Base-by-base conservation (phyloP, 768 basidiomycete genomes). In the Lactarius akahatsu region DNA sequence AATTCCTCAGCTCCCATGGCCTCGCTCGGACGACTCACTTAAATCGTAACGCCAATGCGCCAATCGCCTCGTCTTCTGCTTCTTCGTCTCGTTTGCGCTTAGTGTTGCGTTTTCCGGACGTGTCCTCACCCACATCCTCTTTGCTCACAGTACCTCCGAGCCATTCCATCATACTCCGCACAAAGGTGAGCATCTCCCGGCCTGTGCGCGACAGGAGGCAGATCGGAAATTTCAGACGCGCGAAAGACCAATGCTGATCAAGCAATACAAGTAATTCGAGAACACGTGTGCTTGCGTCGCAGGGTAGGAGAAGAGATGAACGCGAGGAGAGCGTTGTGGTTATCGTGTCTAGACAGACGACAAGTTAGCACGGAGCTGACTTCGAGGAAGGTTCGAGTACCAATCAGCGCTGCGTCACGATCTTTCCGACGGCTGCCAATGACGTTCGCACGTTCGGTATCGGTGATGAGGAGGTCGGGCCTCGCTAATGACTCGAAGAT, bases 81-180 rank as follows among this genome's bases (percentile, higher is more conserved):
- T 79, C 78, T 4, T 79, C 79, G n/a, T 78, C 75, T 43, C 79
- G 72, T 59, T 74, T 78, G 71, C 74, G 80, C 50, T 83, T 81
- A 45, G 83, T 81, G 23, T 81, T 81, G 56, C 66, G 66, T 57
- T 82, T 81, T 38, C 83, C 80, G 11, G 73, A 81, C 8, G 84
- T 86, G 36, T 91, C 90, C 74, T 91, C 92, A 2, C 92, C 90
- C 1, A 92, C 90, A 68, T 96, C 94, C 72, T 95, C 93, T 73
- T 94, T 94, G 71, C 89, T 92, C 61, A 97, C 88, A 16, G 92
- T 94, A 1, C 97, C 96, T 11, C 97, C 97, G 69, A 99, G 86
- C 94, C 96, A 98, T 75, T 98, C 97, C 86, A 97, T 96, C 91
- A 98, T 90, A 80, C 92, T 96, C 65, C 95, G 80, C 32, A 97